Evolutionary conservation across 2,329 filamentous ascomycete genomes (phyloP).

Genomic region (Atkinsonella texensis): DNA sequence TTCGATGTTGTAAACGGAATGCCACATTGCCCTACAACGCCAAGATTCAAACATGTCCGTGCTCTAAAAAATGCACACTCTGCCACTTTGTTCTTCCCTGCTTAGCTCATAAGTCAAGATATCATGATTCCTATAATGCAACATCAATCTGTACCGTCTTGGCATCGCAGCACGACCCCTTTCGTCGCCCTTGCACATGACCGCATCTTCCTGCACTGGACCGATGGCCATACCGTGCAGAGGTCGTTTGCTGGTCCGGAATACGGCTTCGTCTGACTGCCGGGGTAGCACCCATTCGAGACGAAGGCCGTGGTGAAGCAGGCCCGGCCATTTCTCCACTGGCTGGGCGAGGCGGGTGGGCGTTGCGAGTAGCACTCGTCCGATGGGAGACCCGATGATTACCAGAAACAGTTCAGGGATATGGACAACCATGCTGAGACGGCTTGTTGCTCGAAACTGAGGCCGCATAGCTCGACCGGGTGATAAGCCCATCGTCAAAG

Average conservation of each 20-base stretch:
- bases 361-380: slow-evolving; percentile 53
- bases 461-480: slow-evolving; percentile 10
- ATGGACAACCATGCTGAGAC: slow-evolving; percentile 47
- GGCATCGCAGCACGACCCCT: slow-evolving; percentile 15
- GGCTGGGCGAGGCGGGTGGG: slow-evolving; percentile 23
- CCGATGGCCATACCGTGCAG: slow-evolving; percentile 58
- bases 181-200: slow-evolving; percentile 10
- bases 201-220: slow-evolving; percentile 40
- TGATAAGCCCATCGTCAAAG: slow-evolving; percentile 15
- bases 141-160: slow-evolving; percentile 52
- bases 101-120: slow-evolving; percentile 58
- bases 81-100: slow-evolving; percentile 26
- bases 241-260: slow-evolving; percentile 33
- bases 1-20: not conserved
- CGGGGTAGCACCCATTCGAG: slow-evolving; percentile 41
- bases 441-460: slow-evolving; percentile 23
- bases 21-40: not conserved
- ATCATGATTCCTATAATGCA: slow-evolving; percentile 60
- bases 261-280: slow-evolving; percentile 30
- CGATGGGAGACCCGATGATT: slow-evolving; percentile 53
- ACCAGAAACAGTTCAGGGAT: slow-evolving; percentile 62
- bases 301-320: slow-evolving; percentile 33
- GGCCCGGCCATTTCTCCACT: slow-evolving; percentile 10
- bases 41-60: not conserved
- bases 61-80: slow-evolving; percentile 23